Evolutionary conservation across 495 filamentous ascomycete species (phyloP), one percentile per base, ranked within the genome.

Genomic region (Platismatia glauca): DNA sequence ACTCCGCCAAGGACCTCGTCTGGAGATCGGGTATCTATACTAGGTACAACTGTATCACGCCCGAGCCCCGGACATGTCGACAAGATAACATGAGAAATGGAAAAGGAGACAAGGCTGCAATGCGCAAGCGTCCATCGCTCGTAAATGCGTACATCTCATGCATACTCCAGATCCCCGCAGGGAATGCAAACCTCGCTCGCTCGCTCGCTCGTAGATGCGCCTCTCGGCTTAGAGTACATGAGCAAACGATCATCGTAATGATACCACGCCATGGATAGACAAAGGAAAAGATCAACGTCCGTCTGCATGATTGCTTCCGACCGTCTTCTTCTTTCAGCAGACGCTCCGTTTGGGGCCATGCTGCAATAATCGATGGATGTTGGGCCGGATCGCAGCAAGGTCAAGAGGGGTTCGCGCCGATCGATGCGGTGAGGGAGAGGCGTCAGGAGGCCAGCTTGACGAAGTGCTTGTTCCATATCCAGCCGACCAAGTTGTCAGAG

Each of bases 381-480:
- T 1, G 34, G 38, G 41, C 16, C 4, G 24, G 55, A 9, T 16
- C 12, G 33, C n/a, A n/a, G 13, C n/a, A 31, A 15, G 27, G 5
- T n/a, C 7, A 55, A 39, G 9, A 6, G 22, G 2, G 15, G 8
- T 53, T 29, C 4, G 18, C 41, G 48, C 3, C 7, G 48, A 3
- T 43, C 20, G 5, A 41, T 44, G 16, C 7, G 7, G 59, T 53
- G 27, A 38, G 22, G 22, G n/a, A 29, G 15, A 29, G 24, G 46
- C 27, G 29, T 57, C 46, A 68, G 11, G 62, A 64, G 18, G 86
- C 86, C 64, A 91, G 70, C 62, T 89, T 89, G 56, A 88, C 89
- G 76, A 98, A 97, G 75, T 98, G 94, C 71, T 96, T 95, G 68
- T 89, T 94, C 94, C 94, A 98, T 65, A 98, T 95, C 94, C 94